Base-by-base conservation (phyloP, 2,329 filamentous ascomycete genomes). In the Calonectria ilicicola region DNA sequence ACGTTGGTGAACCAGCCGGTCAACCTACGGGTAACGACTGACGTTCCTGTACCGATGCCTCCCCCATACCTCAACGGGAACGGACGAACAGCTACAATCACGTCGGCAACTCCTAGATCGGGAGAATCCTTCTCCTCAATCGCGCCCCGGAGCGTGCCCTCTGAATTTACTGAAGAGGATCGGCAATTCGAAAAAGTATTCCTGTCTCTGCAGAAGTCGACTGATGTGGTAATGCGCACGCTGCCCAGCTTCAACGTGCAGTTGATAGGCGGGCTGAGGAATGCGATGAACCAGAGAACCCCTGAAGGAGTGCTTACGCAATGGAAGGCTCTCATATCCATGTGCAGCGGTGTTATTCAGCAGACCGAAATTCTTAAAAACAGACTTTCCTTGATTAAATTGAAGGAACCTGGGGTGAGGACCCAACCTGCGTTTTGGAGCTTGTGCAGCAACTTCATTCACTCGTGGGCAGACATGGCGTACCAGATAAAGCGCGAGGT, bases 161-260 rank as follows among this genome's bases (percentile, higher is more conserved):
- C 91, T 12, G 93, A 95, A 64, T 90, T 92, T 63, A 90, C 89
- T 2, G 93, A 95, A 75, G 95, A 98, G 74, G 95, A 98, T 77
- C 89, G 90, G 19, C 89, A 92, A 32, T 98, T 98, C 76, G 96
- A 98, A 74, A 91, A 88, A 73, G 95, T 98, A 26, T 98, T 94
- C 84, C 81, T 95, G 40, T 93, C 93, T 56, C 86, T 98, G 27
- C 92, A 93, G 56, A 90, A 89, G 67, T 94, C 95, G 1, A 93
- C 93, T 23, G 93, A 95, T 62, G 87, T 94, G 62, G 92, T 95
- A 32, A 89, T 94, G 76, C 90, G 91, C 49, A 92, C 92, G 1
- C 86, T 98, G 29, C 95, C 95, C 1, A 87, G 87, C 68, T 92
- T 95, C 74, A 91, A 92, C 72, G 87, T 87, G 64, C 93, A 95